Conservation (phyloP, 805 yeast genomes). For the Clavispora santaluciae region DNA sequence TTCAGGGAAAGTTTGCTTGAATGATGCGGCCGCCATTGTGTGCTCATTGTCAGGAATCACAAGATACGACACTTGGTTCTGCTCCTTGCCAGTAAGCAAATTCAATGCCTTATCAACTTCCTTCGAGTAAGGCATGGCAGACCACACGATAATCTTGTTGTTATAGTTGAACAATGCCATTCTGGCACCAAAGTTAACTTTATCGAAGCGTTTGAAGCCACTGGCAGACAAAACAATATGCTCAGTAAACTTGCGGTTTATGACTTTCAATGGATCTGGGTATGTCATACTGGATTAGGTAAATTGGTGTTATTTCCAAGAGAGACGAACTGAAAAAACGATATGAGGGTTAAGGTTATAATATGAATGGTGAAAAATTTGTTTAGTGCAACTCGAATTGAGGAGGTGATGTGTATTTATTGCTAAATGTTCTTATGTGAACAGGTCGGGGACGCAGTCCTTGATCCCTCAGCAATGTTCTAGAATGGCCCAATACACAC, state of each 20-base stretch:
- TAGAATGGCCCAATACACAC: no score
- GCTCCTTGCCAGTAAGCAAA: conserved; percentile 24
- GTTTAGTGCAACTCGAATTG: no score
- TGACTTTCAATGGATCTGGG: conserved; percentile 29
- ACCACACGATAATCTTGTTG: conserved; percentile 39
- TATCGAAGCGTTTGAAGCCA: conserved; percentile 28
- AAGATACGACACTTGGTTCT: conserved; percentile 41
- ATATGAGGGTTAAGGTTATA: no score
- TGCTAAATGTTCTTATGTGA: no score
- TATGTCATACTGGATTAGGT: conserved; percentile 22
- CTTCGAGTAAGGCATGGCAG: conserved; percentile 52
- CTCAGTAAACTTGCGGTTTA: conserved; percentile 27
- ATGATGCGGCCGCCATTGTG: conserved; percentile 54
- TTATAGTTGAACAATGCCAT: conserved; percentile 36
- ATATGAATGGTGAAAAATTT: no score
- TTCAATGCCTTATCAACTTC: conserved; percentile 39
- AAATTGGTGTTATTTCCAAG: no score
- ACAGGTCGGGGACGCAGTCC: no score
- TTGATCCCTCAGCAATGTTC: no score
- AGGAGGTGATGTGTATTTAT: no score
- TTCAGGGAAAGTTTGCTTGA: conserved; percentile 46
- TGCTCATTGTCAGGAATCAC: conserved; percentile 64
- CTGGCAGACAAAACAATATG: conserved; percentile 32
- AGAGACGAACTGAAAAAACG: no score
- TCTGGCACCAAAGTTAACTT: conserved; percentile 37